Base-by-base conservation (phyloP, 495 filamentous ascomycete genomes). In the Letharia columbiana region DNA sequence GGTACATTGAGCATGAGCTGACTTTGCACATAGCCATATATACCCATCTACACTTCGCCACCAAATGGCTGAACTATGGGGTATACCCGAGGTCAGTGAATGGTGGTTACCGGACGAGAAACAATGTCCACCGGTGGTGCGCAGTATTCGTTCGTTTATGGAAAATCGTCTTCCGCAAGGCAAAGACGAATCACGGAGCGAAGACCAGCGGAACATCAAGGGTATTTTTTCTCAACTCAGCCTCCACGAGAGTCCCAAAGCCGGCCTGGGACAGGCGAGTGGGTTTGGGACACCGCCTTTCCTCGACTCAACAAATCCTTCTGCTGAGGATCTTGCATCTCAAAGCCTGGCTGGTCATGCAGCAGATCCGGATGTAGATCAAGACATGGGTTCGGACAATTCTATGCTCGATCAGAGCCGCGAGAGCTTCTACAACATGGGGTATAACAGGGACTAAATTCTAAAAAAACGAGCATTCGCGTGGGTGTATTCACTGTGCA, bases 21-120 rank as follows among this genome's bases (percentile, higher is more conserved):
- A 64, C 31, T 44, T 41, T 41, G 31, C 13, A 35, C n/a, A 12
- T 71, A 97, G 93, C 54, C 96, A 95, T 74, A 87, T 95, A 37
- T 91, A 87, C 67, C 87, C 92, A 11, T 75, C 83, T 40, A 86
- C 83, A 52, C 87, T 92, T 75, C 90, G 93, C 70, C 75, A 77
- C 35, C 83, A 82, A 61, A 86, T 98, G 79, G 83, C 89, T 18
- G 83, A 86, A 40, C 73, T 89, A 42, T 96, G 91, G 81, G 77
- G 82, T 68, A 78, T 87, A 44, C 82, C 84, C 13, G 86, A 86
- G 61, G 80, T 90, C 65, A 80, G 83, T 62, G 82, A 87, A 47
- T 96, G 91, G 91, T 96, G 91, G 91, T 83, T 95, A 33, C 90
- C 91, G 4, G 85, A 92, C 71, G 85, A 91, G 71, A 89, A 91